Evolutionary conservation across 176 grass and related monocot genomes (phyloP), one percentile per base, ranked within the genome.

Genomic region (Aegilops umbellulata): DNA sequence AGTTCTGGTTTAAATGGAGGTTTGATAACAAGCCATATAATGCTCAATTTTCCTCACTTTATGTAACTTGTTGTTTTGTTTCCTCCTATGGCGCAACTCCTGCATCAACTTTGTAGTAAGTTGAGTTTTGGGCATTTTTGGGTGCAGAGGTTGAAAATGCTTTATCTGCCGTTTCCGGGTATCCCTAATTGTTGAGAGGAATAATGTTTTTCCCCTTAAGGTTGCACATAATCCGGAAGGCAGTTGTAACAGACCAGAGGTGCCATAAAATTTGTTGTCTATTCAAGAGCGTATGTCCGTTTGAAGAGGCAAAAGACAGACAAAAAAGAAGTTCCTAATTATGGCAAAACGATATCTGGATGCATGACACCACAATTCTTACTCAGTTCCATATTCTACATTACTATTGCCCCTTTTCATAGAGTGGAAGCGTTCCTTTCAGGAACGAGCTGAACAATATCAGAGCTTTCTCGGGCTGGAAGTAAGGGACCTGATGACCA

Each of bases 401-500:
- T n/a, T 76, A 51, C 49, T 67, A 82, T 30, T 41, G 17, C 4
- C 74, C 65, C 7, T 38, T 65, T 19, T 46, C 46, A 42, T 82
- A 78, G 58, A 34, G 27, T 39, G 84, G 90, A 35, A 87, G 64
- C 41, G 16, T 87, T 63, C 69, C 81, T 68, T 63, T 58, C 23
- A 94, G 61, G 55, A 94, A 94, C 13, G 67, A 83, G 24, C 57
- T 84, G 19, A 88, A 13, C 26, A 92, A 34, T 53, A 81, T 76
- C 27, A 92, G 32, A 62, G 87, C 90, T 83, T 85, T 85, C 29
- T 87, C 76, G 6, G 90, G 84, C 75, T 90, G 62, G 68, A 91
- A 75, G 42, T 51, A 87, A 9, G 92, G 84, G 57, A 94, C 87
- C 60, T 83, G 86, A 74, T 90, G 85, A 49, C 85, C 93, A 53